Percentiles rank a stretch among this genome's conserved stretches.
phyloP scores from a whole-genome alignment of 306 rosid species.

The Quercus agrifolia region DNA sequence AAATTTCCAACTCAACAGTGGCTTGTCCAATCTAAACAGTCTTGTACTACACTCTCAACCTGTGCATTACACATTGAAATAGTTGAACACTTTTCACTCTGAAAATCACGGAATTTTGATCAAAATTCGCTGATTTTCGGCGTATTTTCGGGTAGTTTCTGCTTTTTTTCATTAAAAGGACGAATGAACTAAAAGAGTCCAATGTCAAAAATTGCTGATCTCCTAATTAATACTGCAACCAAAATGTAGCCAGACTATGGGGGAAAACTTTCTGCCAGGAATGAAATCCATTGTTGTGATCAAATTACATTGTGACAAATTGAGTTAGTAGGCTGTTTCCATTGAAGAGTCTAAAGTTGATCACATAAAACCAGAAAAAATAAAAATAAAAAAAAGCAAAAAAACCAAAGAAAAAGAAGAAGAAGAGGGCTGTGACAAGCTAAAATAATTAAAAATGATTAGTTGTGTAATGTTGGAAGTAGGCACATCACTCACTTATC shows the following conservation, averaged over 20 bases:
- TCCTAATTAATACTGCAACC: too few relatives aligned
- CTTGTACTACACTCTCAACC: too few relatives aligned
- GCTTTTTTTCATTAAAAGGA: neutral
- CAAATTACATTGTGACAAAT: neutral
- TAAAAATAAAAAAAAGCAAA: neutral
- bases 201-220: too few relatives aligned
- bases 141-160: too few relatives aligned
- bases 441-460: neutral
- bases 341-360: neutral
- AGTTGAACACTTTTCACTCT: too few relatives aligned
- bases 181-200: too few relatives aligned
- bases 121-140: too few relatives aligned
- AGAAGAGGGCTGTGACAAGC: neutral
- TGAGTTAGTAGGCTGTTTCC: neutral
- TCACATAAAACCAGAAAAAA: neutral
- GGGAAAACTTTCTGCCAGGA: neutral
- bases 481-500: conserved; percentile 61
- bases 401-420: neutral
- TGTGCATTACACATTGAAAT: too few relatives aligned
- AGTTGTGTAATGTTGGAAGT: neutral
- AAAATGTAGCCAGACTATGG: too few relatives aligned
- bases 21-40: neutral
- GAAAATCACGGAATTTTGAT: too few relatives aligned
- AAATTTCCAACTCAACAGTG: neutral
- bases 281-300: neutral